Evolutionary conservation across 1,284 basidiomycete genomes (phyloP).

Genomic region (Ceratobasidium sp.): DNA sequence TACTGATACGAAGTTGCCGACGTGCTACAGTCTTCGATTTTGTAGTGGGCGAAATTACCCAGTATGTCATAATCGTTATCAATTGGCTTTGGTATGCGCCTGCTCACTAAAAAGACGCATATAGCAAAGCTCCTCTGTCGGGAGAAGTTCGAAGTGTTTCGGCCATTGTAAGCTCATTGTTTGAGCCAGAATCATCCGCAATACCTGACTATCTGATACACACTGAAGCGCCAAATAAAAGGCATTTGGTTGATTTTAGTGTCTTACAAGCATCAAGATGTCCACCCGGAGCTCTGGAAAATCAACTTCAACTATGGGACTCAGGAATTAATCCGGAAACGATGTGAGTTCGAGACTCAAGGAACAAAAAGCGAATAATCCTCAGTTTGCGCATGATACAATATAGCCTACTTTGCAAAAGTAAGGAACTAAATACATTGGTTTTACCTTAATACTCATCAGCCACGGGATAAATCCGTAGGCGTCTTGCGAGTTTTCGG

Average conservation of each 20-base stretch:
- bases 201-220: no score
- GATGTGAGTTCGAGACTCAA: not conserved
- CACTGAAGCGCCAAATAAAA: not conserved
- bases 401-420: not conserved
- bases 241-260: not conserved
- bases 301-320: not conserved
- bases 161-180: not conserved
- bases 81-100: no score
- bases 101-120: not conserved
- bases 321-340: not conserved
- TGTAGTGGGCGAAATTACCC: not conserved
- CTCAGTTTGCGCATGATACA: not conserved
- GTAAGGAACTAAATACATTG: not conserved
- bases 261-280: not conserved
- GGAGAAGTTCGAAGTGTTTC: not conserved
- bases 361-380: not conserved
- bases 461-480: not conserved
- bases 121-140: not conserved
- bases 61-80: not conserved
- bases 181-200: not conserved
- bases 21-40: not conserved
- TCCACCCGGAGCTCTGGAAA: not conserved
- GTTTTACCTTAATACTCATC: not conserved
- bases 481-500: not conserved
- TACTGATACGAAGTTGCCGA: not conserved